Evolutionary conservation across 2,329 filamentous ascomycete genomes (phyloP).

Genomic region (Fusarium penzigii): DNA sequence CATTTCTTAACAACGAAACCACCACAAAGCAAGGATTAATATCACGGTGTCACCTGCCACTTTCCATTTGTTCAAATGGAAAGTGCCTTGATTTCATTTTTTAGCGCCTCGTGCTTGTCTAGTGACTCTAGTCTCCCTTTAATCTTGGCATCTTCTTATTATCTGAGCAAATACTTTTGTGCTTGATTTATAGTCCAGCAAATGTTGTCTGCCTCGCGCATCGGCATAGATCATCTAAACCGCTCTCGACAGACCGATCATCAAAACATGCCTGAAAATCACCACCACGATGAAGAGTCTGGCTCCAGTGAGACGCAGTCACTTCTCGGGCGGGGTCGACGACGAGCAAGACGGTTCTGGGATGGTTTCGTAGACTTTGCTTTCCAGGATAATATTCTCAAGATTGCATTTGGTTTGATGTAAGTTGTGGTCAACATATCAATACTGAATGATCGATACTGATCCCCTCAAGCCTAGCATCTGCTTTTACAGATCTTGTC

Average conservation of each 20-base stretch:
- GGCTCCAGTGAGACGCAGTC: conserved; percentile 34
- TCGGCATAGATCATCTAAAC: conserved; percentile 13
- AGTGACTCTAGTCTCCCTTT: no score
- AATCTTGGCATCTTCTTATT: no score
- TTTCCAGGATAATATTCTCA: conserved; percentile 72
- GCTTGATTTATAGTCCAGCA: background rate
- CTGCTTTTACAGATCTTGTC: conserved; percentile 70
- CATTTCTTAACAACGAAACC: background rate
- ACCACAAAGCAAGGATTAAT: background rate
- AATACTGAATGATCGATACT: conserved; percentile 2
- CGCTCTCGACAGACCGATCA: conserved; percentile 12
- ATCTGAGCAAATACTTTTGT: no score
- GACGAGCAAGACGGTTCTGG: conserved; percentile 53
- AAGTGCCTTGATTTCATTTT: no score
- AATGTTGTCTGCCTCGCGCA: conserved; percentile 10
- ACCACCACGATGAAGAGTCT: conserved; percentile 38
- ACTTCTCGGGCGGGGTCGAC: conserved; percentile 49
- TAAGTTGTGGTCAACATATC: conserved; percentile 38
- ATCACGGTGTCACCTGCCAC: background rate
- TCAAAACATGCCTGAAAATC: conserved; percentile 28
- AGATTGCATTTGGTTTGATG: conserved; percentile 77
- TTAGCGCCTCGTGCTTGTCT: no score
- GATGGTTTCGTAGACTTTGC: conserved; percentile 72
- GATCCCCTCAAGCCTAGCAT: conserved; percentile 56
- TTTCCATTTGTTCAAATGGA: no score